phyloP scores from a whole-genome alignment of 2,329 filamentous ascomycete genomes.

The Venturia oleaginea region DNA sequence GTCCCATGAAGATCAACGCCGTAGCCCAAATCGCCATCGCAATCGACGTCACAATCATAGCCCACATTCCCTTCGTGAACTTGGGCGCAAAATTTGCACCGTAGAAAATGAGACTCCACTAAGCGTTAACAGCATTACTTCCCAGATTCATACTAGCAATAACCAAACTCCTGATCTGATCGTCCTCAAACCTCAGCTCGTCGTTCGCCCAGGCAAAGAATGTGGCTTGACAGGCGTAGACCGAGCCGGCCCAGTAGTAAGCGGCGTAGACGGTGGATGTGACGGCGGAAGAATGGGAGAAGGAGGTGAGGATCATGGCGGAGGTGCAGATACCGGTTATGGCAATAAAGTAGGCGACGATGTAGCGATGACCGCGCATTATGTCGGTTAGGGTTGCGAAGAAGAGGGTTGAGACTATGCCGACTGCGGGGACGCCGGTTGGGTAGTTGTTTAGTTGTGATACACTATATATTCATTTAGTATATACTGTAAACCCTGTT shows the following conservation, averaged over 20 bases:
- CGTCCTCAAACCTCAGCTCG: conserved; percentile 51
- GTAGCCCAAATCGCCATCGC: conserved; percentile 52
- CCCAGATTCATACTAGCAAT: conserved; percentile 65
- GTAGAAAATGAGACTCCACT: conserved; percentile 67
- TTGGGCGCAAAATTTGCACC: conserved; percentile 56
- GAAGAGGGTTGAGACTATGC: conserved; percentile 51
- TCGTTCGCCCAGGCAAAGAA: conserved; percentile 73
- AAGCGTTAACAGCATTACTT: conserved; percentile 60
- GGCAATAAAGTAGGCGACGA: conserved; percentile 59
- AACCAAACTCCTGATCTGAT: conserved; percentile 55
- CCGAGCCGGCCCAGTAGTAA: conserved; percentile 61
- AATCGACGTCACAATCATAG: conserved; percentile 58
- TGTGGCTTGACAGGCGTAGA: conserved; percentile 64
- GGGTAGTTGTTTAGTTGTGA: conserved; percentile 46
- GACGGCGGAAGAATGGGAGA: conserved; percentile 37
- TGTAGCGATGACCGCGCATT: conserved; percentile 51
- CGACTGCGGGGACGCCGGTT: conserved; percentile 44
- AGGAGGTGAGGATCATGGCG: conserved; percentile 48
- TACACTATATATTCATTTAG: conserved; percentile 24
- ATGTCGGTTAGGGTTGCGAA: conserved; percentile 62
- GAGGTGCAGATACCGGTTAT: conserved; percentile 55
- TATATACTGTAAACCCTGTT: too few species aligned
- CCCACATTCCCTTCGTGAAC: conserved; percentile 63
- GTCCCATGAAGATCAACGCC: conserved; percentile 40
- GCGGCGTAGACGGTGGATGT: conserved; percentile 52